Base-by-base conservation (phyloP, 306 rosid genomes). In the Alnus rubra region DNA sequence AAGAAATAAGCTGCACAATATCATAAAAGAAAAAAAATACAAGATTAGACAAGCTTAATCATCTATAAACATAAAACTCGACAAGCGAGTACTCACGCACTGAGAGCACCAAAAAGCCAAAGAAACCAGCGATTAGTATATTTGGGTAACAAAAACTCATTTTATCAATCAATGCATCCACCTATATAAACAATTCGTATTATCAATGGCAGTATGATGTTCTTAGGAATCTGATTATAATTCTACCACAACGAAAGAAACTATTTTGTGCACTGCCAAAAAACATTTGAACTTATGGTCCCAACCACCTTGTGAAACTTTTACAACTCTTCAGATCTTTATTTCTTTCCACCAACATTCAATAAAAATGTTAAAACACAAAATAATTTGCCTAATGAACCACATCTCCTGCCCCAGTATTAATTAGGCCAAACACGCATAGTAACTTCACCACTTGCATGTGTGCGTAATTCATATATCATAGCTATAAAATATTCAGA, bases 1-100 rank as follows among this genome's bases (percentile, higher is more conserved):
- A 82, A 53, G 94, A 88, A 75, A 92, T 74, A 19, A 88, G 91
- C 97, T 90, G 90, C 90, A 69, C 54, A 85, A 74, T 39, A 39
- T 11, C 51, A 2, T 16, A 28, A 77, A 55, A 69, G 47, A 52
- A 65, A 51, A 65, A 51, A 47, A 51, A 51, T 19, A 74, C 44
- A 79, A 42, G 19, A 74, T 74, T 51, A 75, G 72, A 42, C 52
- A 76, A 63, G 62, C 45, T 69, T 59, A 75, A 47, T 65, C 71
- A 69, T 7, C 35, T 39, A 11, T 4, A 9, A 35, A 54, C 51
- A 59, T 67, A 44, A n/a, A 68, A 68, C 16, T 42, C 0, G 30
- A 68, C 49, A 9, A 42, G 51, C 4, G 4, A 16, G 72, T 18
- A n/a, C n/a, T 68, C 18, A n/a, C 18, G 71, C 15, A 18, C 72